Base-by-base conservation (phyloP, 306 rosid species). In the Argentina anserina region DNA sequence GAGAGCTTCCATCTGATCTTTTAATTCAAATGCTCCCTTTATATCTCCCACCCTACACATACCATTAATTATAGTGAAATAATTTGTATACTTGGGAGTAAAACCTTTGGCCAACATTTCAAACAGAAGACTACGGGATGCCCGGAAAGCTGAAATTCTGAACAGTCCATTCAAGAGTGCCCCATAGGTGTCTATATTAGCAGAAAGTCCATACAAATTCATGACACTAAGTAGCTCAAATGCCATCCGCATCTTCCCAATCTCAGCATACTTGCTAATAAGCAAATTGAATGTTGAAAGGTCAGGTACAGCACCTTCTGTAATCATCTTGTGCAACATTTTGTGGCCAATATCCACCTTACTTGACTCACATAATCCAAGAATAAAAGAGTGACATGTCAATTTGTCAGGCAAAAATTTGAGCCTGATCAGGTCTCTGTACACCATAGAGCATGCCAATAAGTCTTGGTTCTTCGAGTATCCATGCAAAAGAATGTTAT, bases 11-110 rank as follows among this genome's bases (percentile, higher is more conserved):
- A 88, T 84, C 83, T 85, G 86, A 77, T 90, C 89, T 83, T 81
- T 87, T 15, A 90, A 73, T 65, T 70, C 62, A 70, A 86, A 75
- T 70, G 94, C 97, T 82, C 86, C 90, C 65, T 75, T 76, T 33
- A 90, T 45, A 68, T 88, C 85, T 72, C 93, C 91, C 77, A 80
- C 88, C 85, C 97, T 87, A 69, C 90, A 86, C 91, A 86, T 80
- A 58, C 87, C 89, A 70, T 83, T 90, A 70, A 90, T 78, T 79
- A 90, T 65, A 46, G 90, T 86, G 80, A 68, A 76, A 77, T 78
- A 88, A 70, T 83, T 92, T 65, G 74, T 81, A 84, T 76, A 65
- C 28, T 86, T 80, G 53, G 93, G 97, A 75, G 79, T 59, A 47
- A 55, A 88, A 75, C 97, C 88, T 58, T 63, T 86, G 69, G 80